phyloP scores from a whole-genome alignment of 164 flowering plant genomes.

The Houttuynia cordata region DNA sequence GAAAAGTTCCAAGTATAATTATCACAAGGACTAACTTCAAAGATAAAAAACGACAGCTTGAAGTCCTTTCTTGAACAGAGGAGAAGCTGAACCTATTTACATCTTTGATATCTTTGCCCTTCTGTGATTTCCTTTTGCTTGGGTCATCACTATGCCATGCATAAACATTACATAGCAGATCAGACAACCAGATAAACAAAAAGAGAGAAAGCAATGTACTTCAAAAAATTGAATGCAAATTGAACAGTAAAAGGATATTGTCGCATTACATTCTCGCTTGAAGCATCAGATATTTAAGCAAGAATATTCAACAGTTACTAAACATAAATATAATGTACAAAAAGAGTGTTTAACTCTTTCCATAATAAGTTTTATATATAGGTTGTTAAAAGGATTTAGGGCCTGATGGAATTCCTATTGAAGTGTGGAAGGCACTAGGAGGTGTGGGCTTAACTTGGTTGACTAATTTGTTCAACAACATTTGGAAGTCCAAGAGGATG shows the following conservation, averaged over 20 bases:
- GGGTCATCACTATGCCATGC: constrained; percentile 34
- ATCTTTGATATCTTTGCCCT: constrained; percentile 35
- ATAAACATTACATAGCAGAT: background rate
- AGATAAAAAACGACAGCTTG: constrained; percentile 36
- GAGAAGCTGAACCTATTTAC: constrained; percentile 32
- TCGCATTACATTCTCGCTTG: too few species aligned
- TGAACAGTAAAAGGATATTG: background rate
- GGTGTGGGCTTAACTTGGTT: too few species aligned
- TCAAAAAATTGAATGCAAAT: background rate
- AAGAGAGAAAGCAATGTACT: background rate
- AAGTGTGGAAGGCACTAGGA: too few species aligned
- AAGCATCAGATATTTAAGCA: too few species aligned
- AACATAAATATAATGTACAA: background rate
- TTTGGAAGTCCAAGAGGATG: too few species aligned
- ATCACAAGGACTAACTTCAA: constrained; percentile 43
- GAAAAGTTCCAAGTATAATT: constrained; percentile 38
- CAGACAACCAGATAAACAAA: background rate
- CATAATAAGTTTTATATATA: background rate
- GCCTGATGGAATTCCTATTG: too few species aligned
- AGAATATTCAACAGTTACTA: too few species aligned
- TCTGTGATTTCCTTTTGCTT: constrained; percentile 31
- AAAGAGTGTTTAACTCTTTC: background rate
- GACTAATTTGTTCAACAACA: too few species aligned
- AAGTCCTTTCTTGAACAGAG: constrained; percentile 33
- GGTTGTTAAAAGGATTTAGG: too few species aligned